These are phyloP conservation scores for Saraca asoca DNA, from an alignment of 331 rosid genomes.

Conservation along the genomic window DNA sequence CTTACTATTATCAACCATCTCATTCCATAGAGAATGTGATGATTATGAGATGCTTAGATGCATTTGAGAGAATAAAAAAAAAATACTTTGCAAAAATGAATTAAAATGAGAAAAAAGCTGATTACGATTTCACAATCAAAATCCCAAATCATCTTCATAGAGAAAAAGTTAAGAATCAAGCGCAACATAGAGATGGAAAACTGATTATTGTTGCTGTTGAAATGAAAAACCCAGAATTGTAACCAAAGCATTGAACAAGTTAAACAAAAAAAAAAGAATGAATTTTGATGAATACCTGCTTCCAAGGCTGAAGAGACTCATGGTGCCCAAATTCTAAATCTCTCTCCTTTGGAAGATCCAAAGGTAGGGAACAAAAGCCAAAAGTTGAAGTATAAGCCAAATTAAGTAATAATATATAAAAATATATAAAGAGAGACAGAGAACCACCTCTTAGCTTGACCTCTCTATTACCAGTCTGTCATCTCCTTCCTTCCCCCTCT, in stretches of 20 bases:
- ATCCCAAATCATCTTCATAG: constrained; percentile 16
- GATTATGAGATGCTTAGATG: too few relatives aligned
- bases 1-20: constrained; percentile 4
- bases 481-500: too few relatives aligned
- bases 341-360: too few relatives aligned
- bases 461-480: too few relatives aligned
- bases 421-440: too few relatives aligned
- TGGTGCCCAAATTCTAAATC: constrained; percentile 45
- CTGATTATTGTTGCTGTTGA: too few relatives aligned
- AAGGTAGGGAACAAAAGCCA: too few relatives aligned
- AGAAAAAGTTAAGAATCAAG: neutral
- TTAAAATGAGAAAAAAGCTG: neutral
- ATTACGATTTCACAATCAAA: constrained; percentile 16
- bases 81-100: constrained; percentile 17
- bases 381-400: too few relatives aligned
- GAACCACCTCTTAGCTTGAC: too few relatives aligned
- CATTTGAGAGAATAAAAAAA: too few relatives aligned
- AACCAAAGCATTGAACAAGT: neutral
- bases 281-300: constrained; percentile 52
- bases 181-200: neutral
- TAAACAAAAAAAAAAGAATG: neutral
- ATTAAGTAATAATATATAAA: too few relatives aligned
- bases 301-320: constrained; percentile 94
- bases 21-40: too few relatives aligned
- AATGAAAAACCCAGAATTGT: neutral